A percentile compares a stretch with the other conserved stretches of the same genome.
Evolutionary conservation across 352 stramenopile genomes (phyloP).

Genomic region (Phytophthora lateralis): DNA sequence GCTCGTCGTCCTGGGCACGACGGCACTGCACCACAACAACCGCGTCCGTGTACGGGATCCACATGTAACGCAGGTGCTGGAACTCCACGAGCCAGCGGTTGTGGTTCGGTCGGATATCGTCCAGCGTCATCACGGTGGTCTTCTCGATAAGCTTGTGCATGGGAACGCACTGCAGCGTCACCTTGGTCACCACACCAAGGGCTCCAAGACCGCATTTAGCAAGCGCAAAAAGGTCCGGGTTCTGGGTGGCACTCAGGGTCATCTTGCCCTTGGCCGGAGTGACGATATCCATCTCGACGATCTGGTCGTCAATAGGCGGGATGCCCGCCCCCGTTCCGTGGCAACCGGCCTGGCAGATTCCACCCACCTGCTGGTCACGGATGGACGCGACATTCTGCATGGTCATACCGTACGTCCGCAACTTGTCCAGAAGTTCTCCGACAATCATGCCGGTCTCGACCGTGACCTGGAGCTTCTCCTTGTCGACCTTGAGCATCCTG

Average conservation of each 20-base stretch:
- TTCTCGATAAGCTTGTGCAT: constrained; percentile 94
- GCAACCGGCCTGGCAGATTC: constrained; percentile 95
- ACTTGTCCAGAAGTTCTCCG: constrained; percentile 75
- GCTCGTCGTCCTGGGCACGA: constrained; percentile 54
- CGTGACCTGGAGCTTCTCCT: constrained; percentile 91
- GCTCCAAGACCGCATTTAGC: constrained; percentile 95
- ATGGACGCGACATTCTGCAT: constrained; percentile 99
- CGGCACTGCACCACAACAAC: constrained; percentile 95
- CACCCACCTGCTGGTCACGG: constrained; percentile 97
- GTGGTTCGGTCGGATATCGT: constrained; percentile 88
- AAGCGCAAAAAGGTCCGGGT: constrained; percentile 90
- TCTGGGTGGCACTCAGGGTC: constrained; percentile 78
- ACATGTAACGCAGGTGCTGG: constrained; percentile 97
- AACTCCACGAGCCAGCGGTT: constrained; percentile 72
- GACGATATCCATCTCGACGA: constrained; percentile 95
- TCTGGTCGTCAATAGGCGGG: constrained; percentile 97
- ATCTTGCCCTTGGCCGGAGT: constrained; percentile 93
- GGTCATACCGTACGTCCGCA: constrained; percentile 90
- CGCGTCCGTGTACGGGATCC: constrained; percentile 97
- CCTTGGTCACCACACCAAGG: constrained; percentile 96
- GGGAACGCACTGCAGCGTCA: constrained; percentile 96
- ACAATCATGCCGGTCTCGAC: constrained; percentile 86
- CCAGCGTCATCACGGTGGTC: constrained; percentile 90
- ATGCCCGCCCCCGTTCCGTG: constrained; percentile 96
- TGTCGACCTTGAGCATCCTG: constrained; percentile 91